Conservation (phyloP, 371 early-diverging fungal genomes). For the Mucor indicus region DNA sequence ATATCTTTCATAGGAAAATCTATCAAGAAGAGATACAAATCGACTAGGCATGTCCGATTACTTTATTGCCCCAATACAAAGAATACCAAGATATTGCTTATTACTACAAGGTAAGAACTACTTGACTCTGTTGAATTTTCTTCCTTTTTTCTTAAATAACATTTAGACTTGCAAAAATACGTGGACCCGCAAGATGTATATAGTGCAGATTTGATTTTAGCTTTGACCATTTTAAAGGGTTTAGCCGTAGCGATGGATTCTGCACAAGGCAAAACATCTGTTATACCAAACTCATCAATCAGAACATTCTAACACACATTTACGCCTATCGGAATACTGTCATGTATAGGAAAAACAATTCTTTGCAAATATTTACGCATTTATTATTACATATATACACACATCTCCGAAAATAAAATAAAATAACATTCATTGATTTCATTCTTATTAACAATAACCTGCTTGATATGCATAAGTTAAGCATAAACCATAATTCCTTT, state of each 20-base stretch:
- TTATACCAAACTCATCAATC: neutral
- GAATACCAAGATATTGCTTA: constrained; percentile 44
- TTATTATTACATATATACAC: neutral
- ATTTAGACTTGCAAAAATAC: constrained; percentile 39
- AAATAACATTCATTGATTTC: no score
- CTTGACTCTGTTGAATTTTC: no score
- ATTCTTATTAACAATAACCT: no score
- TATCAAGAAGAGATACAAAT: constrained; percentile 36
- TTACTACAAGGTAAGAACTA: constrained; percentile 37
- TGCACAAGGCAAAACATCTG: constrained; percentile 16
- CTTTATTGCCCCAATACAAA: constrained; percentile 44
- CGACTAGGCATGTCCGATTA: constrained; percentile 46
- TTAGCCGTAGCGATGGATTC: constrained; percentile 42
- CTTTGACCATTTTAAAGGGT: constrained; percentile 27
- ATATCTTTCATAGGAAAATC: constrained; percentile 24
- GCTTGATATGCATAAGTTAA: no score
- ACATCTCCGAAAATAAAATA: no score
- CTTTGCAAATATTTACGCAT: no score
- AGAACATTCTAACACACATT: constrained; percentile 3
- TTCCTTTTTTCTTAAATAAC: neutral
- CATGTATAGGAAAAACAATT: no score
- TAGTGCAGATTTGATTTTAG: constrained; percentile 21
- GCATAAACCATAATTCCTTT: no score
- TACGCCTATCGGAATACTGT: no score
- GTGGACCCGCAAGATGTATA: constrained; percentile 15